Base-by-base conservation (phyloP, 306 rosid species). In the Quercus wislizeni region DNA sequence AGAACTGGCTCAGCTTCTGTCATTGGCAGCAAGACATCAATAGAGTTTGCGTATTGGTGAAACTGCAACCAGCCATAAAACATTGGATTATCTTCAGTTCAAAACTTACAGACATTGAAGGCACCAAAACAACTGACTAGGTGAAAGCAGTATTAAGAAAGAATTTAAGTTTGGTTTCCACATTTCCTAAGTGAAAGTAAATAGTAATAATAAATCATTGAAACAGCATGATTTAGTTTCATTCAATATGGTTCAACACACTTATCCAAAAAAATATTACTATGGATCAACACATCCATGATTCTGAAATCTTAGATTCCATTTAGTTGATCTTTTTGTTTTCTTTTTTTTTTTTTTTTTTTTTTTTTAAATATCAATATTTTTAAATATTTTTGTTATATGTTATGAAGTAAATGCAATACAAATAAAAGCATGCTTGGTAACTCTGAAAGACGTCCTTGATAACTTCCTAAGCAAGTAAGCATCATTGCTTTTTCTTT, bases 41-140 rank as follows among this genome's bases (percentile, higher is more conserved):
- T 41, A 17, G 76, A 67, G 18, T 69, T 81, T 63, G 70, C 25
- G 27, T 87, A 84, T 8, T 68, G 74, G 63, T 69, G 62, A 78
- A 81, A 81, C 90, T 87, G 88, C 86, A 81, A 74, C 49, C 74
- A 64, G 55, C 30, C 70, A 71, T n/a, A n/a, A n/a, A 31, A 20
- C 70, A 30, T 64, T 64, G 46, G 70, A 64, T n/a, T 11, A 64
- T 64, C 19, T 28, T 64, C 70, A 28, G 6, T 64, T 64, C 70
- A 64, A 64, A 35, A 64, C 31, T 3, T 64, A 64, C 15, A 28
- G 13, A 17, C 31, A 20, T 30, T 31, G 18, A 14, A 30, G 35
- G 11, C 6, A 59, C 65, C 12, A 64, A 64, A 30, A 3, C 70
- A 64, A 25, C 68, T 5, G 69, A 62, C 69, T 27, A 4, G 69